These are phyloP conservation scores for Corchorus olitorius DNA, from an alignment of 345 rosid species.

Conservation along the genomic window DNA sequence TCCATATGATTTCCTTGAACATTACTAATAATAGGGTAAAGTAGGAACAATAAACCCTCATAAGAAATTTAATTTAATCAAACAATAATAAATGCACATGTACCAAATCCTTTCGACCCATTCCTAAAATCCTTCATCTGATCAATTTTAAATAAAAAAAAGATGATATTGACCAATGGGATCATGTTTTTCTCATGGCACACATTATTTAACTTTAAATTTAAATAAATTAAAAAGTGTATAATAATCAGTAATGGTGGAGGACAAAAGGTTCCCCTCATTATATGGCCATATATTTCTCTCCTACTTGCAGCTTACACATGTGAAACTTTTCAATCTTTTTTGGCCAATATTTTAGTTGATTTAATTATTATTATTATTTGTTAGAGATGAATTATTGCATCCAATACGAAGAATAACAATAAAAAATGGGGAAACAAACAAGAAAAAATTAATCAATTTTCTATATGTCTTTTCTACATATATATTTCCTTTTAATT, in stretches of 20 bases:
- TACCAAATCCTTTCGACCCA: neutral
- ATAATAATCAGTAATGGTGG: neutral
- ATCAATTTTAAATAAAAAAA: too few species aligned
- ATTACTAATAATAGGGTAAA: neutral
- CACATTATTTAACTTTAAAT: neutral
- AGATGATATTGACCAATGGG: too few species aligned
- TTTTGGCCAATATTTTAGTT: too few species aligned
- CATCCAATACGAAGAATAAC: neutral
- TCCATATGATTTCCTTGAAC: neutral
- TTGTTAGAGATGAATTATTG: neutral
- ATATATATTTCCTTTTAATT: too few species aligned
- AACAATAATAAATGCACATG: neutral
- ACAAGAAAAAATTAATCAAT: neutral
- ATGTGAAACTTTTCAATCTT: too few species aligned
- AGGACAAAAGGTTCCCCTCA: neutral
- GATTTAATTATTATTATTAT: neutral
- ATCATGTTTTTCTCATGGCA: neutral
- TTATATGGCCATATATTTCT: too few species aligned
- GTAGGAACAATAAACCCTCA: neutral
- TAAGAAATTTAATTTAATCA: too few species aligned
- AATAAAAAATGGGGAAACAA: neutral
- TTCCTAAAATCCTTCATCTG: too few species aligned
- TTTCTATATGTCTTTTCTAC: too few species aligned
- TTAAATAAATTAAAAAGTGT: too few species aligned
- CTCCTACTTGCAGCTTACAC: too few species aligned